Evolutionary conservation across 257 asterid genomes (phyloP).

Genomic region (Solanum habrochaites): DNA sequence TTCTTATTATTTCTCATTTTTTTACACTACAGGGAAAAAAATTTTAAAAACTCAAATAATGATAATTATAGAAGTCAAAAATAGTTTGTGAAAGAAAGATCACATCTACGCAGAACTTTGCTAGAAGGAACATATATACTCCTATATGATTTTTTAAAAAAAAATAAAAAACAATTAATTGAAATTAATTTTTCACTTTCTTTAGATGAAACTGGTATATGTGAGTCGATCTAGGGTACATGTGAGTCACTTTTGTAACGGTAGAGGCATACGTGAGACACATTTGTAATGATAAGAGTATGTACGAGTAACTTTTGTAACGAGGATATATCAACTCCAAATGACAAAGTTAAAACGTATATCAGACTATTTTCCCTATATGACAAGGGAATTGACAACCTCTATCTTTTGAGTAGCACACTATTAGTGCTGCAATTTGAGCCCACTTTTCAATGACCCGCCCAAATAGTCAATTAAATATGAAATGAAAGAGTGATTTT

Average conservation of each 20-base stretch:
- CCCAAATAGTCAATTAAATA: too few species aligned
- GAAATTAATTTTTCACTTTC: too few species aligned
- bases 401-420: neutral
- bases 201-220: too few species aligned
- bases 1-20: neutral
- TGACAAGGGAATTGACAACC: neutral
- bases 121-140: neutral
- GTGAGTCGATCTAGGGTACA: too few species aligned
- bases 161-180: too few species aligned
- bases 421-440: too few species aligned
- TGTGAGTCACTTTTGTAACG: too few species aligned
- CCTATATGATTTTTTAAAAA: neutral
- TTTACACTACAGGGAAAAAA: neutral
- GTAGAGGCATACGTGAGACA: too few species aligned
- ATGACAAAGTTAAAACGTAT: too few species aligned
- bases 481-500: too few species aligned
- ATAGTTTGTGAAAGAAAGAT: neutral
- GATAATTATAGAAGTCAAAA: neutral
- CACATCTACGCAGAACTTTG: neutral
- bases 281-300: neutral
- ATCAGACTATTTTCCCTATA: too few species aligned
- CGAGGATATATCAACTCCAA: neutral
- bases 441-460: too few species aligned
- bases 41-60: neutral
- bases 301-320: neutral